Base-by-base conservation (phyloP, 192 early-diverging fungal genomes). In the Radiomyces spectabilis region DNA sequence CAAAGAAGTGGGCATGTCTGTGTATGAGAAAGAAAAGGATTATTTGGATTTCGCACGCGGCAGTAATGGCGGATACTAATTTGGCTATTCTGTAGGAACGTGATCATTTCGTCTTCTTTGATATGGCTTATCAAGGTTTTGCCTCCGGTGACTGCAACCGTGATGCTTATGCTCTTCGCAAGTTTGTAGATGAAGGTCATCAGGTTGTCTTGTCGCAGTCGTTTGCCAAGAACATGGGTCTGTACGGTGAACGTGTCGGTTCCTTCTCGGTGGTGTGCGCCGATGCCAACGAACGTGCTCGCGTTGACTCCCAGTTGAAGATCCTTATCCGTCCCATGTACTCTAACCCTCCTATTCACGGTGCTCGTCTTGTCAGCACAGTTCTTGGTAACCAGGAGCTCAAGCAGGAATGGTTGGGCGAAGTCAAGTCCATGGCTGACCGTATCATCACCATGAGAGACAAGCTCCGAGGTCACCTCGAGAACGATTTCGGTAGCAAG, bases 101-200 rank as follows among this genome's bases (percentile, higher is more conserved):
- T 24, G 42, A 39, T 0, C 94, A 92, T 62, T 89, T 97, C 64
- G 85, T 91, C 16, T 96, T 99, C 82, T 97, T 99, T 59, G 96
- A 99, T 70, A 93, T 86, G 69, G 96, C 96, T 21, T 99, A 99
- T 82, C 94, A 97, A 78, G 96, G 96, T 5, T 99, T 99, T 66
- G 94, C 94, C 24, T 89, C 86, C 8, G 96, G 96, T 39, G 80
- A 87, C 66, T 76, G 97, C 15, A 92, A 92, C 62, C 65, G 80
- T 40, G 96, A 99, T 73, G 93, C 96, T 25, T 85, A 78, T 66
- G 90, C 96, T 49, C 85, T 95, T 33, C 84, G 96, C 15, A 87
- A 93, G 68, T 99, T 99, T 81, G 91, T 91, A 2, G 72, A 83
- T 16, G 80, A 85, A 54, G 94, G 93, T 4, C 92, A 95, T 65